These are phyloP conservation scores for Triticum aestivum DNA, from an alignment of 176 grass and related monocot genomes.

Conservation along the genomic window DNA sequence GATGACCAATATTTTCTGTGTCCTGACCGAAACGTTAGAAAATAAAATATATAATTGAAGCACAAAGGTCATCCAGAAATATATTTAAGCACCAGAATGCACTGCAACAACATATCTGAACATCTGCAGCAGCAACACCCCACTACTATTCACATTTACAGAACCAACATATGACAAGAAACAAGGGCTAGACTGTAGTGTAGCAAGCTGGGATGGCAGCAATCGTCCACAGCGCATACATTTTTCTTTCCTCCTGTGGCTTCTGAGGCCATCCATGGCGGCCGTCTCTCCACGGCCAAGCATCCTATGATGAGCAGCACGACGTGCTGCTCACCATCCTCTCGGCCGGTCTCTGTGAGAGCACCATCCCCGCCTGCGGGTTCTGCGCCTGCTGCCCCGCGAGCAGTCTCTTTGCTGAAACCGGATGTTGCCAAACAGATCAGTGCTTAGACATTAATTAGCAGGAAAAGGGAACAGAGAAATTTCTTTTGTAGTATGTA, in stretches of 20 bases:
- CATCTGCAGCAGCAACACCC: conserved; percentile 20
- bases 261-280: not conserved
- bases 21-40: no score
- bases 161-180: conserved; percentile 44
- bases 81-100: conserved; percentile 5
- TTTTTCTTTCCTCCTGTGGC: not conserved
- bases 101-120: conserved; percentile 13
- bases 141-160: conserved; percentile 74
- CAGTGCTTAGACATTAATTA: not conserved
- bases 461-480: not conserved
- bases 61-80: not conserved
- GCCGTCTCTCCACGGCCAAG: not conserved
- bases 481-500: no score
- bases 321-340: conserved; percentile 67
- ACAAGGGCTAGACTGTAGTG: conserved; percentile 23
- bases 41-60: not conserved
- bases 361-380: conserved; percentile 62
- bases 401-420: conserved; percentile 86
- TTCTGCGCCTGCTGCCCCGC: conserved; percentile 54
- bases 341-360: conserved; percentile 57
- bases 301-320: conserved; percentile 74
- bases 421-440: not conserved
- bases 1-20: not conserved
- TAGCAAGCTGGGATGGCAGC: conserved; percentile 26
- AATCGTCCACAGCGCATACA: conserved; percentile 17